phyloP scores from a whole-genome alignment of 75 land plant species.

The Pinus taeda region DNA sequence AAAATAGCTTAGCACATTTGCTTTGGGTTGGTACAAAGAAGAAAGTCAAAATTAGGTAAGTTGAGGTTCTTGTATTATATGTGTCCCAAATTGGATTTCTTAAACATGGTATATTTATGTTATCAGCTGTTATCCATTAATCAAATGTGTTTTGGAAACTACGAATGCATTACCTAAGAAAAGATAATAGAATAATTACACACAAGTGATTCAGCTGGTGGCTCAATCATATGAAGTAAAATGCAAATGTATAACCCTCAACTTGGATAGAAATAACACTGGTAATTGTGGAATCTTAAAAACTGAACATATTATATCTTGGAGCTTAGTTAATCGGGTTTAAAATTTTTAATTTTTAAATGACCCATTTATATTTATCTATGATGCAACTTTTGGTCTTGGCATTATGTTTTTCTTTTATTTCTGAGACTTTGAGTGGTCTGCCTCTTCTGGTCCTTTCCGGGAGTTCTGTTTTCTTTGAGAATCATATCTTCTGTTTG shows the following conservation, averaged over 20 bases:
- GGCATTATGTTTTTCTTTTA: neutral
- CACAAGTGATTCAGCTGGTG: neutral
- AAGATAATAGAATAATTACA: neutral
- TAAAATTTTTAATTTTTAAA: neutral
- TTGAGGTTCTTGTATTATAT: neutral
- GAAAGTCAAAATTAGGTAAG: neutral
- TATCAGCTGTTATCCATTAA: neutral
- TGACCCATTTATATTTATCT: neutral
- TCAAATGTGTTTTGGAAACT: neutral
- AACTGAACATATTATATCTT: neutral
- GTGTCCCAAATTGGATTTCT: neutral
- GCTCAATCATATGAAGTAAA: neutral
- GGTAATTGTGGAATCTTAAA: neutral
- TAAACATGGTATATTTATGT: neutral
- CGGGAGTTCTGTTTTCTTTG: too few species aligned
- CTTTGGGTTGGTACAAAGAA: neutral
- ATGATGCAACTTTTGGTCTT: neutral
- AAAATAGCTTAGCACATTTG: neutral
- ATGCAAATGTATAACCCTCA: neutral
- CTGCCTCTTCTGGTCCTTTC: too few species aligned
- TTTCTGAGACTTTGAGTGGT: too few species aligned
- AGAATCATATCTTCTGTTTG: too few species aligned
- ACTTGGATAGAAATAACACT: neutral
- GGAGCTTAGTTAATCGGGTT: neutral
- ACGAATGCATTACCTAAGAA: neutral